phyloP scores from a whole-genome alignment of 2,329 filamentous ascomycete species.

The Tolypocladium tropicale region DNA sequence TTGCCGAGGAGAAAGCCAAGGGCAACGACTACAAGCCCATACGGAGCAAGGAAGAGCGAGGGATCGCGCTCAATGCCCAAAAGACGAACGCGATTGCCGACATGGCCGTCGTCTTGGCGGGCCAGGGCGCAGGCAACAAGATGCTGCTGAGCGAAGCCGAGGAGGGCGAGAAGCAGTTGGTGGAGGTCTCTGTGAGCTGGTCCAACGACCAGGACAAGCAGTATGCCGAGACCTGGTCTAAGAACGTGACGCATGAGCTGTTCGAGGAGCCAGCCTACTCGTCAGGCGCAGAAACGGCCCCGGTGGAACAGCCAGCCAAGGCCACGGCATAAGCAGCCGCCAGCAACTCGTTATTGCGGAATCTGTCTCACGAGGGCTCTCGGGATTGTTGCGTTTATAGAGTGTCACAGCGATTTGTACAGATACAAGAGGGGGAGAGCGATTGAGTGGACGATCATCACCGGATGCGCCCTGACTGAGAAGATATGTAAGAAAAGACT shows the following conservation, averaged over 20 bases:
- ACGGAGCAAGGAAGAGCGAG: constrained; percentile 33
- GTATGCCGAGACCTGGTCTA: constrained; percentile 38
- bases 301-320: constrained; percentile 1
- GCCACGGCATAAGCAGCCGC: not conserved
- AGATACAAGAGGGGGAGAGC: not conserved
- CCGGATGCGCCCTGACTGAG: not conserved
- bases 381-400: not conserved
- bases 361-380: not conserved
- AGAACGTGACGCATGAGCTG: constrained; percentile 41
- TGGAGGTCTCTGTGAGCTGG: constrained; percentile 41
- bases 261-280: constrained; percentile 16
- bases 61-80: constrained; percentile 45
- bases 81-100: constrained; percentile 53
- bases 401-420: not conserved
- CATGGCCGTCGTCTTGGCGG: constrained; percentile 47
- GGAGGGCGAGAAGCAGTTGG: constrained; percentile 15
- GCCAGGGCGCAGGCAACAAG: constrained; percentile 40
- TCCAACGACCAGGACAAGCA: constrained; percentile 34
- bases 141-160: constrained; percentile 19
- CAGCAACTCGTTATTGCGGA: not conserved
- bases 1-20: constrained; percentile 16
- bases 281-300: not conserved
- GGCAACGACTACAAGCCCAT: constrained; percentile 21
- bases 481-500: not conserved
- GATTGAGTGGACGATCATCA: not conserved